Evolutionary conservation across 805 yeast species (phyloP), one percentile per base, ranked within the genome.

Genomic region (Kuraishia borneana): DNA sequence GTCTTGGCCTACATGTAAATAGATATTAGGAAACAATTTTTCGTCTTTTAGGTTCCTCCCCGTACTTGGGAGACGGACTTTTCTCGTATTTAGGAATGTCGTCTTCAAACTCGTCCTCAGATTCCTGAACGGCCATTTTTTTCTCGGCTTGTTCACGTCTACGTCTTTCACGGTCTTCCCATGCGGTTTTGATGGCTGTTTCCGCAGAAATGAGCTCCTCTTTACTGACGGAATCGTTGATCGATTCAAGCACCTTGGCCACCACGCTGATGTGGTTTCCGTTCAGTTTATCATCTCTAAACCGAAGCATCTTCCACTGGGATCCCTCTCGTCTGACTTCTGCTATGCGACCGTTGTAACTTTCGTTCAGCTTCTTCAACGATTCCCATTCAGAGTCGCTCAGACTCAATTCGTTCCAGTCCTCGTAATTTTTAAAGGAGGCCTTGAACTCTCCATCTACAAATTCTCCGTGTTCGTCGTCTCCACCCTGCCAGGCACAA

Each of bases 271-370:
- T 56, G 54, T 85, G 95, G 54, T 92, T 92, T 6, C 94, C 97
- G 49, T 83, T 79, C 13, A 70, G 56, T 51, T 92, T 92, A 56
- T 92, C 99, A 58, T 92, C 95, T 51, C 99, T 69, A 55, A 89
- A 92, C 39, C 99, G 66, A 37, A 89, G 54, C 62, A 83, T 66
- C 39, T 74, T 73, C 98, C 98, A 92, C 31, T 68, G 70, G 3
- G 80, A 79, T 16, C 58, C 58, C 18, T 61, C 60, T 50, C 76
- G 72, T 36, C 81, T 67, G 42, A 92, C 85, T 55, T 92, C 99
- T 2, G 78, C 88, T 21, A 94, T 74, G 40, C 97, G 65, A 17
- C 88, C 94, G 48, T 89, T 84, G 34, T 92, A 65, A 0, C 96
- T 95, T 54, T 89, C 88, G 12, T 72, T 68, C 18, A 79, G 53